phyloP scores from a whole-genome alignment of 2,329 filamentous ascomycete genomes.

The Didymella glomerata region DNA sequence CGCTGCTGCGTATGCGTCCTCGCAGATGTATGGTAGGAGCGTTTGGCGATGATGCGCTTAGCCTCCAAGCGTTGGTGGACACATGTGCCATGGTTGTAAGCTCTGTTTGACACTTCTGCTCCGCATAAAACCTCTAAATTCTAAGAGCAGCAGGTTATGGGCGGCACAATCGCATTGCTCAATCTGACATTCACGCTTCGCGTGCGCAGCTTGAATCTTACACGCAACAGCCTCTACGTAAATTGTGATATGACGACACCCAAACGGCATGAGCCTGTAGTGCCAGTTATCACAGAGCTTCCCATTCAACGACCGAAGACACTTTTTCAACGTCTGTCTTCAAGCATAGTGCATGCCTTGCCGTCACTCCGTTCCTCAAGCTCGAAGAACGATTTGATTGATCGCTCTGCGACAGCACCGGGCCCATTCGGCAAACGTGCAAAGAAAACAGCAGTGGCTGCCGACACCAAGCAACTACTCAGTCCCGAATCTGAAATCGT shows the following conservation, averaged over 20 bases:
- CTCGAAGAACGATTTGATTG: not conserved
- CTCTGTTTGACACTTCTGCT: not conserved
- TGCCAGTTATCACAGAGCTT: constrained; percentile 2
- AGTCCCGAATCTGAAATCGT: not conserved
- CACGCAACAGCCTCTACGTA: not conserved
- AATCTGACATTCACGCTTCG: not conserved
- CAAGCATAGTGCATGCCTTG: constrained; percentile 20
- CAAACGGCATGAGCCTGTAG: not conserved
- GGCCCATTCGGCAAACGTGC: not conserved
- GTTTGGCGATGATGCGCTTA: constrained; percentile 7
- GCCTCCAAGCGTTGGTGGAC: not conserved
- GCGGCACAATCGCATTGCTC: not conserved
- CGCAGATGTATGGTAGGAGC: not conserved
- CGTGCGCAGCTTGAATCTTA: not conserved
- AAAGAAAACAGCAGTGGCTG: not conserved
- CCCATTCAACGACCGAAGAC: constrained; percentile 21
- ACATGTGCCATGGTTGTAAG: not conserved
- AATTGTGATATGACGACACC: constrained; percentile 2
- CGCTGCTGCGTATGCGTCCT: not conserved
- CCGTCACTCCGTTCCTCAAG: constrained; percentile 16
- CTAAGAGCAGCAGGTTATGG: not conserved
- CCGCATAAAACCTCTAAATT: constrained; percentile 1
- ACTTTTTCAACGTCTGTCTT: constrained; percentile 30
- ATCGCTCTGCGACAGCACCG: constrained; percentile 15
- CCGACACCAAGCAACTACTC: constrained; percentile 1